Conservation (phyloP, 1,284 basidiomycete species). For the Pyrrhoderma lamaoense region DNA sequence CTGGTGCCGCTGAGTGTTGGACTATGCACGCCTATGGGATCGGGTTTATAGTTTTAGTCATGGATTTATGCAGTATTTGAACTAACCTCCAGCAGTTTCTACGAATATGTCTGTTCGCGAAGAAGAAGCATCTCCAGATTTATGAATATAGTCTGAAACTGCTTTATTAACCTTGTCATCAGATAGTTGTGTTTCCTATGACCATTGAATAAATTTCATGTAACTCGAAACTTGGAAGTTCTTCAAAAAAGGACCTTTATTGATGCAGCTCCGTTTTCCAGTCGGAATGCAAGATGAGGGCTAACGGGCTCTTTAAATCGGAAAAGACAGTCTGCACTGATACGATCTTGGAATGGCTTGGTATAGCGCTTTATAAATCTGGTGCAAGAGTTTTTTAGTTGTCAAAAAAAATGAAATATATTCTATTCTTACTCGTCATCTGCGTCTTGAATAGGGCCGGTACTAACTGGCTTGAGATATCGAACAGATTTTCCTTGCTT, state of each 20-base stretch:
- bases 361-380: constrained; percentile 70
- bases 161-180: constrained; percentile 66
- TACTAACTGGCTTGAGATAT: constrained; percentile 90
- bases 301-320: constrained; percentile 87
- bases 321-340: constrained; percentile 73
- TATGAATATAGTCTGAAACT: constrained; percentile 55
- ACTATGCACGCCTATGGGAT: constrained; percentile 77
- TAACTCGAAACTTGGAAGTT: not conserved
- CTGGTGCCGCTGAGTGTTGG: constrained; percentile 83
- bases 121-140: constrained; percentile 34
- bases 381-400: constrained; percentile 10
- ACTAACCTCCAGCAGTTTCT: constrained; percentile 90
- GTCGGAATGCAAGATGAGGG: constrained; percentile 81
- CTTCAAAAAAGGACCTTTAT: constrained; percentile 8
- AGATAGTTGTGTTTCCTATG: constrained; percentile 34
- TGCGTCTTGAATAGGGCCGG: constrained; percentile 71
- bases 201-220: constrained; percentile 21
- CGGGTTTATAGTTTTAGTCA: not conserved
- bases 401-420: not conserved
- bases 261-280: constrained; percentile 29
- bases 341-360: constrained; percentile 32
- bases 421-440: constrained; percentile 65
- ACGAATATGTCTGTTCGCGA: constrained; percentile 66
- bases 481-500: constrained; percentile 45
- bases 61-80: too few species aligned